These are phyloP conservation scores for Starmerella vaccinii DNA, from an alignment of 805 yeast species.

Conservation along the genomic window DNA sequence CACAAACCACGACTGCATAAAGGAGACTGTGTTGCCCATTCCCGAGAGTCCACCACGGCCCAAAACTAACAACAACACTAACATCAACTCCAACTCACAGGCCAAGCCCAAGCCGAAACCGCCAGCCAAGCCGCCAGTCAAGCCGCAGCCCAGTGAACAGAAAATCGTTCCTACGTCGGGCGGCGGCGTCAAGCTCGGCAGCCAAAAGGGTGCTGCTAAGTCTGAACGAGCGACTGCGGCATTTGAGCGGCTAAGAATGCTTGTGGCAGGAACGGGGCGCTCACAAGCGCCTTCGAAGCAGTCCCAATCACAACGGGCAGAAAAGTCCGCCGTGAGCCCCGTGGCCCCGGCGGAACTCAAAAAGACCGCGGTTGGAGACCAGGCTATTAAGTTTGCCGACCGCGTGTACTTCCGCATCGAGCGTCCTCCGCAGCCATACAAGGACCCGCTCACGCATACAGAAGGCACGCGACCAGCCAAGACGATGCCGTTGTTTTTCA, in stretches of 20 bases:
- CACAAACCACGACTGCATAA: slow-evolving; percentile 29
- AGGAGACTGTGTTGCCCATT: slow-evolving; percentile 7
- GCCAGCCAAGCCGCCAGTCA: too few species aligned
- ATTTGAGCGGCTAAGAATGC: slow-evolving; percentile 13
- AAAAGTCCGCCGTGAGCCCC: not conserved
- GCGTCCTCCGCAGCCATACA: slow-evolving; percentile 22
- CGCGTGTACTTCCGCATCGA: slow-evolving; percentile 30
- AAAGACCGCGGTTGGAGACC: slow-evolving; percentile 32
- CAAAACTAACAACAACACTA: not conserved
- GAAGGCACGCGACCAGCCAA: slow-evolving; percentile 23
- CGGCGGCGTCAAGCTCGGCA: slow-evolving; percentile 4
- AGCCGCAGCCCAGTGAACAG: too few species aligned
- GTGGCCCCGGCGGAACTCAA: slow-evolving; percentile 9
- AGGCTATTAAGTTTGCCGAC: slow-evolving; percentile 28
- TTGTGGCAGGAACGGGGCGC: slow-evolving; percentile 10
- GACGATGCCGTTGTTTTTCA: slow-evolving; percentile 24
- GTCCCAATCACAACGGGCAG: not conserved
- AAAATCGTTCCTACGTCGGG: too few species aligned
- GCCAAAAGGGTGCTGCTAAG: not conserved
- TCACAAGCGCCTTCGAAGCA: not conserved
- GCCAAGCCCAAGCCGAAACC: not conserved
- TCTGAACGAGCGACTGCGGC: slow-evolving; percentile 19
- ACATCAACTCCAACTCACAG: not conserved
- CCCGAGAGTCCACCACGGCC: slow-evolving; percentile 5
- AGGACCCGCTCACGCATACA: slow-evolving; percentile 21